Evolutionary conservation across 257 asterid species (phyloP).

Genomic region (Striga asiatica): DNA sequence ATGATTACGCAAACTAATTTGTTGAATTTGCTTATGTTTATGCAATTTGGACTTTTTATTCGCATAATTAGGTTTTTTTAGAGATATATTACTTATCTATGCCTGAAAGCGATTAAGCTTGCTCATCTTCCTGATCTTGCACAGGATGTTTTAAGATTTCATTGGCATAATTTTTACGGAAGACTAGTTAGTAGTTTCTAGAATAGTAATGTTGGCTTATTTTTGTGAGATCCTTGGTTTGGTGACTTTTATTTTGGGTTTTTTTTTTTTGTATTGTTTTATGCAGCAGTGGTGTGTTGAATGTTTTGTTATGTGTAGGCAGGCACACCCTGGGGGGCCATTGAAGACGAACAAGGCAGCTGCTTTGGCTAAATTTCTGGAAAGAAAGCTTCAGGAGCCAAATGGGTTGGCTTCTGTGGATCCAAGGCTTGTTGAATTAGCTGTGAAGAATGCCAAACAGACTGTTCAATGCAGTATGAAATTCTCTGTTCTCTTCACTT

Average conservation of each 20-base stretch:
- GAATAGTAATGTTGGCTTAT: neutral
- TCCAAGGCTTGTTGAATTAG: constrained; percentile 67
- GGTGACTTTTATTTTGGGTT: constrained; percentile 9
- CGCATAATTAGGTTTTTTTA: constrained; percentile 18
- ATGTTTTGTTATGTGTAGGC: constrained; percentile 32
- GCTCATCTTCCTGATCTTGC: neutral
- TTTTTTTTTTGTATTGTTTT: neutral
- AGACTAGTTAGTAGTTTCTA: too few relatives aligned
- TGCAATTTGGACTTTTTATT: too few relatives aligned
- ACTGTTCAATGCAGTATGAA: constrained; percentile 55
- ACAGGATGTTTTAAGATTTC: neutral
- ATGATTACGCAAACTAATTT: too few relatives aligned
- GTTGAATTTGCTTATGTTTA: neutral
- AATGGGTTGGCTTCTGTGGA: constrained; percentile 70
- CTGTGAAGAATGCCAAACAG: constrained; percentile 71
- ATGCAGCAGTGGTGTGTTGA: constrained; percentile 1
- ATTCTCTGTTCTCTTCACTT: constrained; percentile 2
- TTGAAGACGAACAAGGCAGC: constrained; percentile 95
- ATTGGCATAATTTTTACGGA: too few relatives aligned
- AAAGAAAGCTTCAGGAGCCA: constrained; percentile 80
- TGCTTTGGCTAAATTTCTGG: constrained; percentile 84
- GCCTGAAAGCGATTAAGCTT: neutral
- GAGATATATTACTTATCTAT: neutral
- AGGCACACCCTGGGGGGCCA: constrained; percentile 93
- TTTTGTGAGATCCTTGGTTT: neutral